These are phyloP conservation scores for Chrysophaeum taylorii DNA, from an alignment of 352 stramenopile species.

Conservation along the genomic window DNA sequence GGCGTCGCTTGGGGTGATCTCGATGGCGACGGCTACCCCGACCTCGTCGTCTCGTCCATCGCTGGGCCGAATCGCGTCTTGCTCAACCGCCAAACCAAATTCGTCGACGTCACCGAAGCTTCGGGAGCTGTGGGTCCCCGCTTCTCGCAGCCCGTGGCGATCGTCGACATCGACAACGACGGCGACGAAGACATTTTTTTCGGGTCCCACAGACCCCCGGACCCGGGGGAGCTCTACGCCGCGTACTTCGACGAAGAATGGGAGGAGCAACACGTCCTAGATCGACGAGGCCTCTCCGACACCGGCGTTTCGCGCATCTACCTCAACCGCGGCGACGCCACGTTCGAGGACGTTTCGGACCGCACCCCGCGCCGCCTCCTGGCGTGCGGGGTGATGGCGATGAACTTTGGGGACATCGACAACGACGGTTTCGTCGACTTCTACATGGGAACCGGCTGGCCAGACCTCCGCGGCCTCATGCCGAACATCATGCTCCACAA, in stretches of 20 bases:
- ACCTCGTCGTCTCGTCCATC: not conserved
- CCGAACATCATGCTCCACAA: not conserved
- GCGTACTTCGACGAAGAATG: too few relatives aligned
- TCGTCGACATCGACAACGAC: not conserved
- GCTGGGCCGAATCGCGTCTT: not conserved
- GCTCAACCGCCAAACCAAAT: not conserved
- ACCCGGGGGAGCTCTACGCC: too few relatives aligned
- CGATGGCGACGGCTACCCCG: not conserved
- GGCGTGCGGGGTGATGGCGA: not conserved
- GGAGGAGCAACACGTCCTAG: not conserved
- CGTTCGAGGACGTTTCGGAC: not conserved
- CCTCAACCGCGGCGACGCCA: not conserved
- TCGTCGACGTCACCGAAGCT: not conserved
- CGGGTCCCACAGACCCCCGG: too few relatives aligned
- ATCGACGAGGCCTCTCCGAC: not conserved
- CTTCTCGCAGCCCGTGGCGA: not conserved
- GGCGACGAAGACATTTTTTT: not conserved
- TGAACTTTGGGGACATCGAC: not conserved
- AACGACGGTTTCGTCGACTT: not conserved
- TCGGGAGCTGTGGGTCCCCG: too few relatives aligned
- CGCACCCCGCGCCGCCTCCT: not conserved
- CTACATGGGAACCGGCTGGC: not conserved
- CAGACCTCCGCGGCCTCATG: not conserved
- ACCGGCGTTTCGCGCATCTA: not conserved
- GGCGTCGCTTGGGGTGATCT: not conserved